Conservation (phyloP, 257 asterid species). For the Petunia axillaris region DNA sequence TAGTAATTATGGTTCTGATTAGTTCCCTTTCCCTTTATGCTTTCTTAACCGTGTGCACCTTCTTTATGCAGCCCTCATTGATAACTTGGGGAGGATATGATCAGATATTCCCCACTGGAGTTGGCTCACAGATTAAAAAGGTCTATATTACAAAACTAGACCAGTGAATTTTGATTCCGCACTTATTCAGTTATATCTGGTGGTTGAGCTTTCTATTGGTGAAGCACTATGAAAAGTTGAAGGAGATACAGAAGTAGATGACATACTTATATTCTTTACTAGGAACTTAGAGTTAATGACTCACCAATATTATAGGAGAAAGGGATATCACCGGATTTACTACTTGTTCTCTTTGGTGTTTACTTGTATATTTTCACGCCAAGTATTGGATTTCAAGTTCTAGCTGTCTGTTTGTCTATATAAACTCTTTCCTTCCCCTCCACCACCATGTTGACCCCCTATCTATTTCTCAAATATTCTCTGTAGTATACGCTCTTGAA, state of each 20-base stretch:
- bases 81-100: conserved; percentile 87
- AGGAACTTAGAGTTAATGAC: too few species aligned
- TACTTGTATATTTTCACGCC: neutral
- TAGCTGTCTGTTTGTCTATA: conserved; percentile 9
- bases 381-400: neutral
- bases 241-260: too few species aligned
- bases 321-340: too few species aligned
- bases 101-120: conserved; percentile 70
- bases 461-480: neutral
- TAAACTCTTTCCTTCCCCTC: neutral
- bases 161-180: too few species aligned
- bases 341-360: neutral
- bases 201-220: too few species aligned
- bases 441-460: neutral
- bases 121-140: conserved; percentile 72
- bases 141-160: conserved; percentile 31
- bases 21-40: conserved; percentile 11
- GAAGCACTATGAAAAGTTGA: too few species aligned
- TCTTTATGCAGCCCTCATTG: conserved; percentile 58
- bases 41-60: conserved; percentile 11
- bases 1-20: neutral
- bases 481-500: neutral
- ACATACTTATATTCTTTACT: too few species aligned
- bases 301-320: too few species aligned
- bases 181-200: too few species aligned